Conservation (phyloP, 2,329 filamentous ascomycete genomes). For the Talaromyces pinophilus region DNA sequence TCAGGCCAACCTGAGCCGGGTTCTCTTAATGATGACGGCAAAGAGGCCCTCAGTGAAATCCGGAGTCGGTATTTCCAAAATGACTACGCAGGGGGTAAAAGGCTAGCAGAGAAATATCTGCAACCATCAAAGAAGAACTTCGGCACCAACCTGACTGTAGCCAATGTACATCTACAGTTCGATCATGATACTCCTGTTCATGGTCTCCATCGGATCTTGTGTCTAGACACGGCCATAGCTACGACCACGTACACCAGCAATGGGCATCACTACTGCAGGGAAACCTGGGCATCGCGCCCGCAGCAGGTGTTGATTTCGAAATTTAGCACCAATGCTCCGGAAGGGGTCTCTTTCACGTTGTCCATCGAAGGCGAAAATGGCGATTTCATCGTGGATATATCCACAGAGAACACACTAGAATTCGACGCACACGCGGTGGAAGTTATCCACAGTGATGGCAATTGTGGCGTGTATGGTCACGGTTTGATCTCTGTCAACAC, state of each 20-base stretch:
- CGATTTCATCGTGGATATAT: no score
- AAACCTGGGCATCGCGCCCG: no score
- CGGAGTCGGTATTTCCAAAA: constrained; percentile 5
- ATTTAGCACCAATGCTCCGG: no score
- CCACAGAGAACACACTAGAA: not conserved
- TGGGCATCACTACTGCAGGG: no score
- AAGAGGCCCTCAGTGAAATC: not conserved
- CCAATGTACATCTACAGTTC: not conserved
- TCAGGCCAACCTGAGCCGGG: not conserved
- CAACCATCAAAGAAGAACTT: constrained; percentile 3
- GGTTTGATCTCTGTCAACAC: not conserved
- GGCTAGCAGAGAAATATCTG: not conserved
- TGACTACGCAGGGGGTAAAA: not conserved
- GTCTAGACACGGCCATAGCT: no score
- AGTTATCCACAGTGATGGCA: constrained; percentile 1
- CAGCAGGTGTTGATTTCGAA: no score
- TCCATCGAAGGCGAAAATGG: no score
- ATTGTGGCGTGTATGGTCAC: not conserved
- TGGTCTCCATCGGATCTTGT: no score
- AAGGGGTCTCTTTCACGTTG: no score
- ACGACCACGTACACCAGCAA: no score
- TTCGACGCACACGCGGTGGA: not conserved
- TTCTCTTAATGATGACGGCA: not conserved
- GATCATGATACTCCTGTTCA: not conserved
- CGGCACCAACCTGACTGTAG: constrained; percentile 6